Percentiles rank a stretch among this genome's conserved stretches.
phyloP scores from a whole-genome alignment of 768 basidiomycete species.

The Leccinum pellstonianum region DNA sequence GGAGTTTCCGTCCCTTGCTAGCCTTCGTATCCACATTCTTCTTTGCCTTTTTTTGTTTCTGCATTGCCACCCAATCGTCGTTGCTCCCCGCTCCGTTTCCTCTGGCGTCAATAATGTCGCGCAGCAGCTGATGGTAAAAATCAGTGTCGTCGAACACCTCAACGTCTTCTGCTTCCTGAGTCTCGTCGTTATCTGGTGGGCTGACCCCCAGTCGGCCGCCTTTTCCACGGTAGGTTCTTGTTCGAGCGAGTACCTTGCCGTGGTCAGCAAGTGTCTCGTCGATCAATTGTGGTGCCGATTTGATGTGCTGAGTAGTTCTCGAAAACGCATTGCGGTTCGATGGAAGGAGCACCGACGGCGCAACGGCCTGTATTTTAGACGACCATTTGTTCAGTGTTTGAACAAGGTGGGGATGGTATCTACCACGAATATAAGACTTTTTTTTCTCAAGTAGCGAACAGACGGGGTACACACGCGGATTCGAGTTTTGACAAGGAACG shows the following conservation, averaged over 20 bases:
- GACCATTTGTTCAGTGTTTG: conserved; percentile 94
- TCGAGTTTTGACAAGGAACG: conserved; percentile 47
- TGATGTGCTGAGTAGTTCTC: conserved; percentile 52
- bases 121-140: conserved; percentile 88
- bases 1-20: conserved; percentile 90
- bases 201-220: conserved; percentile 40
- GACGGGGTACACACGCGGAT: conserved; percentile 42
- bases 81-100: conserved; percentile 42
- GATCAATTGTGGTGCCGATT: conserved; percentile 71
- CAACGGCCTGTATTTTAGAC: conserved; percentile 89
- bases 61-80: conserved; percentile 62
- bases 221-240: conserved; percentile 55
- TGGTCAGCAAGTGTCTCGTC: conserved; percentile 68
- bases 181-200: conserved; percentile 34
- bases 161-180: conserved; percentile 35
- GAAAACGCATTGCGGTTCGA: conserved; percentile 71
- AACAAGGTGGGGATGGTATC: conserved; percentile 69
- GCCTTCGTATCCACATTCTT: conserved; percentile 95
- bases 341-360: conserved; percentile 71
- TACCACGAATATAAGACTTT: conserved; percentile 17
- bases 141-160: conserved; percentile 86
- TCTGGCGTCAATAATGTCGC: conserved; percentile 84
- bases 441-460: neutral
- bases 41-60: conserved; percentile 71
- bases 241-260: conserved; percentile 59